Evolutionary conservation across 139 green algal species (phyloP), one percentile per base, ranked within the genome.

Genomic region (Ulvella scutata): DNA sequence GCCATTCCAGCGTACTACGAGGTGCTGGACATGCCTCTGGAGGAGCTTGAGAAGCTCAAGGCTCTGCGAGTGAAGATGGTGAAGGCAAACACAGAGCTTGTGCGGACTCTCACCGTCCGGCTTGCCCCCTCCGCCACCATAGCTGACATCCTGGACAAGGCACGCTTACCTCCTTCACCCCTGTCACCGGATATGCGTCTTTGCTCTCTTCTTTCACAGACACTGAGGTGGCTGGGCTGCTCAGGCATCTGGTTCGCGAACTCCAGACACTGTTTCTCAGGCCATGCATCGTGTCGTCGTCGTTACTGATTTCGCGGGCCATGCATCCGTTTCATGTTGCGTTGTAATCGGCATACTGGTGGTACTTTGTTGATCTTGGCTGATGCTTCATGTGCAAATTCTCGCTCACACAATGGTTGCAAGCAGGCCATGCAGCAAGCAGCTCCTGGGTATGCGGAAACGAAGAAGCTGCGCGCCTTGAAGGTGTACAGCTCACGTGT

Each of bases 21-120:
- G 82, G 86, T 97, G 60, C 87, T 86, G 74, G 78, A 80, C 23
- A 87, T 97, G 85, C 78, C 82, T 35, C 74, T 96, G 21, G 85
- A 96, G 37, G 88, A 97, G 77, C 87, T 67, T 1, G 51, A 67
- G 51, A 67, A 67, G 51, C 51, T 67, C 51, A 67, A 67, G 51
- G 10, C 51, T n/a, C 51, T 67, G 51, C 51, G 51, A 0, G 51
- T 67, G 51, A n/a, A 26, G 9, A n/a, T 36, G 51, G 51, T 67
- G n/a, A 67, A 67, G 51, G 51, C 51, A 6, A 67, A 67, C 51
- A 67, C 51, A 6, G 51, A 67, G 51, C 13, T 67, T 23, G 51
- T 67, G 9, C 51, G 51, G 13, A 67, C 31, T 26, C 51, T 67
- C 51, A 67, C 20, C 13, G 33, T 67, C 51, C 51, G 51, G n/a